These are phyloP conservation scores for Tuber aestivum DNA, from an alignment of 495 filamentous ascomycete genomes.

Conservation along the genomic window DNA sequence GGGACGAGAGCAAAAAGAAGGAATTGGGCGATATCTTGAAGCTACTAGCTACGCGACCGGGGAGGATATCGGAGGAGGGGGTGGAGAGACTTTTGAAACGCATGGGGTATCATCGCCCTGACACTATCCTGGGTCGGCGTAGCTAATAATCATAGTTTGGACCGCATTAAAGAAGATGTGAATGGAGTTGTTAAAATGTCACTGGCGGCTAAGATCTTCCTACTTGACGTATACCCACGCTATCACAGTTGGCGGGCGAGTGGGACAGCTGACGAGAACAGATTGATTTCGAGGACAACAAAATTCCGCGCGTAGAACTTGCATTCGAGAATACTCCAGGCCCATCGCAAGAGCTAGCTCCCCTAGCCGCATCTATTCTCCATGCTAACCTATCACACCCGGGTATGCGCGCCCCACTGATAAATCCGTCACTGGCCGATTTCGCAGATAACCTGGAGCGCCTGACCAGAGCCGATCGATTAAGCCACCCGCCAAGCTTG, in stretches of 20 bases:
- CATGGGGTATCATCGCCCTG: conserved; percentile 47
- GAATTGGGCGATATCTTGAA: conserved; percentile 40
- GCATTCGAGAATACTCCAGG: conserved; percentile 37
- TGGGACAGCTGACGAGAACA: conserved; percentile 25
- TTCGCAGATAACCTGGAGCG: conserved; percentile 79
- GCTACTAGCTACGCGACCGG: conserved; percentile 29
- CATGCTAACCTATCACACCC: conserved; percentile 49
- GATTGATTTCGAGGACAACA: conserved; percentile 41
- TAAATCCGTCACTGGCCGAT: conserved; percentile 55
- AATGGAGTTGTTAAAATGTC: conserved; percentile 44
- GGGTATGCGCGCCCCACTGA: conserved; percentile 48
- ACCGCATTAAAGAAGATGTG: conserved; percentile 59
- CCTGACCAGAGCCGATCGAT: conserved; percentile 68
- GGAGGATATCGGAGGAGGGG: conserved; percentile 68
- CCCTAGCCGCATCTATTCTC: conserved; percentile 47
- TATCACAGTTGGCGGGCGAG: conserved; percentile 1
- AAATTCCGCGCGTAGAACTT: conserved; percentile 41
- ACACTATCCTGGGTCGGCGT: not conserved
- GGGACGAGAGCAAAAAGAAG: conserved; percentile 40
- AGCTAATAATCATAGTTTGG: conserved; percentile 47
- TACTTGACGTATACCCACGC: conserved; percentile 26
- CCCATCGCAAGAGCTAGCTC: conserved; percentile 35
- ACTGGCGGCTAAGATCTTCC: conserved; percentile 35
- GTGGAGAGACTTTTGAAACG: conserved; percentile 68
- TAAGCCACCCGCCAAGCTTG: conserved; percentile 64